Conservation (phyloP, 2,329 filamentous ascomycete species). For the Byssochlamys sp. region DNA sequence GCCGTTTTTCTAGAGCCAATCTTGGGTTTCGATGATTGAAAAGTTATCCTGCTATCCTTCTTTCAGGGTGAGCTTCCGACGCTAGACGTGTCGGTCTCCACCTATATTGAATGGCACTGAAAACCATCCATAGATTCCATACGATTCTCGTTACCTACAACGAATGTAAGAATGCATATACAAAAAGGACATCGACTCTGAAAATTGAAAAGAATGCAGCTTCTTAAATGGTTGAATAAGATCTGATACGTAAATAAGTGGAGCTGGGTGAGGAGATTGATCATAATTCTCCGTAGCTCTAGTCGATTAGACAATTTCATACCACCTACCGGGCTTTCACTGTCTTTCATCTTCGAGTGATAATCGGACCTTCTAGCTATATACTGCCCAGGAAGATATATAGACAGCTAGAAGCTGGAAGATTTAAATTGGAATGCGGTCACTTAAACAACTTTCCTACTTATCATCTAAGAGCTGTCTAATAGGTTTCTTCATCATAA, state of each 20-base stretch:
- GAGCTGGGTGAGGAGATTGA: background rate
- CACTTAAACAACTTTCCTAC: background rate
- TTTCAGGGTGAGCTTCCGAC: background rate
- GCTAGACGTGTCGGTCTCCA: background rate
- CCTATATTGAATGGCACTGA: background rate
- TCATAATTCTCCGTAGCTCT: background rate
- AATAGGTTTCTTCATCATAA: background rate
- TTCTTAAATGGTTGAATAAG: background rate
- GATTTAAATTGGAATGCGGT: background rate
- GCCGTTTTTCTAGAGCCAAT: background rate
- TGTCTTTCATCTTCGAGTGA: background rate
- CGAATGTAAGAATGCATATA: background rate
- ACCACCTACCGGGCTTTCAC: background rate
- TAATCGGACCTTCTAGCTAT: background rate
- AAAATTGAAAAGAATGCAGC: background rate
- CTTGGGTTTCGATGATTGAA: background rate
- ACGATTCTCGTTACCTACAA: background rate
- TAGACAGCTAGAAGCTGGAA: background rate
- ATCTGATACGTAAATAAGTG: background rate
- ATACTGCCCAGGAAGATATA: background rate
- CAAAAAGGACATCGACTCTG: background rate
- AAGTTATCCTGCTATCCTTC: background rate
- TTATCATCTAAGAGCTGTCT: background rate
- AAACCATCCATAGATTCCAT: background rate
- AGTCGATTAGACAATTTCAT: background rate